Percentiles rank a stretch among this genome's conserved stretches.
These are phyloP conservation scores for Syncephalis plumigaleata DNA, from an alignment of 371 early-diverging fungal genomes.

Conservation along the genomic window DNA sequence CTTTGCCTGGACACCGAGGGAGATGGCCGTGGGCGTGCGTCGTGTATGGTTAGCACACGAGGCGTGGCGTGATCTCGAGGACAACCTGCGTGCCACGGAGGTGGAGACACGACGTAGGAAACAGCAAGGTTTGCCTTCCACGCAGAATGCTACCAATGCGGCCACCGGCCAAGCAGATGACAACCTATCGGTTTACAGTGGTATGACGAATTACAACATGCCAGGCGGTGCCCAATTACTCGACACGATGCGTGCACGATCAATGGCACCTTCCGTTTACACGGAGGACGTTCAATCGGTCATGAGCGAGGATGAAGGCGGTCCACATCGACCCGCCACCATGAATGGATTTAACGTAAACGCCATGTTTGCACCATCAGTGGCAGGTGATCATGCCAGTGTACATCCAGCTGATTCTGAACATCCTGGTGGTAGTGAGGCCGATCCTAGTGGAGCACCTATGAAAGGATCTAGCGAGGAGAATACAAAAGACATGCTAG, in stretches of 20 bases:
- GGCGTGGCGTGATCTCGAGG: slow-evolving; percentile 63
- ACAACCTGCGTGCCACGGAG: slow-evolving; percentile 48
- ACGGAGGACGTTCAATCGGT: not conserved
- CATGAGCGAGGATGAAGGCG: too few relatives aligned
- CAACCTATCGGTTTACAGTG: not conserved
- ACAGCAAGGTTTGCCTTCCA: not conserved
- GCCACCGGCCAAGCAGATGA: slow-evolving; percentile 24
- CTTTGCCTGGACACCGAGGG: slow-evolving; percentile 16
- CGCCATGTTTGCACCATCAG: not conserved
- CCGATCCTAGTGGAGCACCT: not conserved
- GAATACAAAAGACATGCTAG: not conserved
- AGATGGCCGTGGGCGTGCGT: slow-evolving; percentile 23
- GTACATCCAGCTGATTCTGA: not conserved
- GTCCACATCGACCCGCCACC: too few relatives aligned
- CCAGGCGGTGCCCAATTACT: not conserved
- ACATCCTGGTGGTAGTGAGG: not conserved
- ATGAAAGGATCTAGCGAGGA: not conserved
- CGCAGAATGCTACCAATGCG: slow-evolving; percentile 11
- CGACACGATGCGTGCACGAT: not conserved
- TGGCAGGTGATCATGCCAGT: not conserved
- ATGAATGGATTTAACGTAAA: not conserved
- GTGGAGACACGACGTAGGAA: slow-evolving; percentile 28
- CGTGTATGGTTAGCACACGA: slow-evolving; percentile 47
- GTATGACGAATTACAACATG: not conserved
- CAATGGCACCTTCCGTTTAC: not conserved